Evolutionary conservation across 2,329 filamentous ascomycete species (phyloP).

Genomic region (Arthrobotrys conoides): DNA sequence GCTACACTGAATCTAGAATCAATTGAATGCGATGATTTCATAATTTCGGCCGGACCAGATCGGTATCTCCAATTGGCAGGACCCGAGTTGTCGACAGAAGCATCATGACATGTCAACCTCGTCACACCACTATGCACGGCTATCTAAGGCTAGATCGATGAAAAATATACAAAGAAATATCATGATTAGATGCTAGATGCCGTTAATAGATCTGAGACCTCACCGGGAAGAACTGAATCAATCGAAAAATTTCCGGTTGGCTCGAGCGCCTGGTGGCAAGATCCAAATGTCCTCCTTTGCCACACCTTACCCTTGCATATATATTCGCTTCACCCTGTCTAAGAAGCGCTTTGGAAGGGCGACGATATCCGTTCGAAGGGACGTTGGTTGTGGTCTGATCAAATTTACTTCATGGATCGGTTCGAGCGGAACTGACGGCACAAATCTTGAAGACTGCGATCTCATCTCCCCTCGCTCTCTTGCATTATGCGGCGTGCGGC

Average conservation of each 20-base stretch:
- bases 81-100: background rate
- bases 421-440: slow-evolving; percentile 13
- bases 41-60: background rate
- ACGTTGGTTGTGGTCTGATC: slow-evolving; percentile 15
- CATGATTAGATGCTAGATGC: background rate
- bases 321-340: slow-evolving; percentile 21
- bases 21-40: background rate
- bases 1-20: background rate
- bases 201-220: slow-evolving; percentile 5
- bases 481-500: background rate
- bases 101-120: background rate
- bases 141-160: background rate
- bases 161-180: background rate
- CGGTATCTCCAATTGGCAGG: slow-evolving; percentile 7
- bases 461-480: background rate
- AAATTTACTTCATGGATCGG: background rate
- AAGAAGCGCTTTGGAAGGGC: background rate
- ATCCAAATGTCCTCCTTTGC: slow-evolving; percentile 28
- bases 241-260: slow-evolving; percentile 23
- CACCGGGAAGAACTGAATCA: slow-evolving; percentile 9
- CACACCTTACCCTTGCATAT: slow-evolving; percentile 32
- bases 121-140: background rate
- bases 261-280: slow-evolving; percentile 14
- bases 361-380: slow-evolving; percentile 5
- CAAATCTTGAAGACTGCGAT: background rate